Evolutionary conservation across 371 early-diverging fungal genomes (phyloP), one percentile per base, ranked within the genome.

Genomic region (Rhizopus microsporus): DNA sequence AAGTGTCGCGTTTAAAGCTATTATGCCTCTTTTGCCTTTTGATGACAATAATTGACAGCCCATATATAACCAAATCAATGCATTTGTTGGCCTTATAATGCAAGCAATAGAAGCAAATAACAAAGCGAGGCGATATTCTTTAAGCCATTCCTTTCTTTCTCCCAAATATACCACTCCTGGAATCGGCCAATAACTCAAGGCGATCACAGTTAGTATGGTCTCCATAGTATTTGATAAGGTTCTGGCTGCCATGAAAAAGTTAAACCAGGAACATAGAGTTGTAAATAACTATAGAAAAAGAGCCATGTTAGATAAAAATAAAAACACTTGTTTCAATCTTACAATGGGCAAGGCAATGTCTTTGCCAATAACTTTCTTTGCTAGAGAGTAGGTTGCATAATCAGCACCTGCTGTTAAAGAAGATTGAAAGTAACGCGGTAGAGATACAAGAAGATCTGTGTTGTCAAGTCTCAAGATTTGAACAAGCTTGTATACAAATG

Each of bases 41-140:
- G 13, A 72, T 43, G n/a, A 60, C 23, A 63, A 5, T 3, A 89
- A 62, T 1, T 78, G 67, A 2, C 71, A 10, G 4, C 91, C 93
- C 10, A 92, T 65, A 55, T 83, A 89, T 0, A 88, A 42, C 96
- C 96, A 96, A 10, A 93, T 59, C 9, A 92, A 67, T 7, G 81
- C 93, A 57, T 88, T 90, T 4, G 97, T 94, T 1, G 96, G 95
- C 29, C 96, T 81, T 51, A 94, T 70, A 17, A 95, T 69, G 63
- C 94, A 94, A 0, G 90, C 84, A 13, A 89, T 46, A 0, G 87
- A 86, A 2, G 94, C 95, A 55, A 89, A 76, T 1, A 64, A 43
- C 12, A 96, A 71, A 0, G 91, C 69, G 0, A 77, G 51, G 4
- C 69, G 69, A 53, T 85, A 72, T 8, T 65, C 43, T 16, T 81